Conservation (phyloP, 2,329 filamentous ascomycete species). For the Didymella glomerata region DNA sequence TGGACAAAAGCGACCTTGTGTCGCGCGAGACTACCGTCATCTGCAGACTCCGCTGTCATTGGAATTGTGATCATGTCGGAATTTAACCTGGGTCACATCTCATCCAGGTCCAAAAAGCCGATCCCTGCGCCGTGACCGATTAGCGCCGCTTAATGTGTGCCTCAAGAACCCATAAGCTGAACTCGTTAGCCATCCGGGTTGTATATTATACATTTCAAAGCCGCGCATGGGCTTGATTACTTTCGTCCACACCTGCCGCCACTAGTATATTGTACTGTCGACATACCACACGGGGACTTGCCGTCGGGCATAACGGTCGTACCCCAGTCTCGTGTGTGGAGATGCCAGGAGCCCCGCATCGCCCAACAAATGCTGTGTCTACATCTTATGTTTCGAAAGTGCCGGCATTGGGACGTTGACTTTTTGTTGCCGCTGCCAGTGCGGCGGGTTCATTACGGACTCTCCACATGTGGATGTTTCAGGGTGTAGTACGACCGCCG, state of each 20-base stretch:
- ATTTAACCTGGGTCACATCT: constrained; percentile 10
- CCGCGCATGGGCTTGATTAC: not conserved
- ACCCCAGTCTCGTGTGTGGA: constrained; percentile 12
- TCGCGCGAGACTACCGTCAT: not conserved
- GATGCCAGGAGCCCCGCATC: constrained; percentile 8
- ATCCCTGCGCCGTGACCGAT: constrained; percentile 16
- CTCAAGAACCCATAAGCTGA: not conserved
- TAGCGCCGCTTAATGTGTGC: constrained; percentile 17
- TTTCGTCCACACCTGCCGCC: not conserved
- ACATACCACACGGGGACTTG: not conserved
- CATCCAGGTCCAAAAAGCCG: constrained; percentile 5
- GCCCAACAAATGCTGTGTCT: constrained; percentile 21
- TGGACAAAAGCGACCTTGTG: not conserved
- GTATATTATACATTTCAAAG: not conserved
- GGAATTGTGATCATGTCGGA: not conserved
- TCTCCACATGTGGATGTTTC: constrained; percentile 15
- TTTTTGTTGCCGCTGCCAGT: constrained; percentile 2
- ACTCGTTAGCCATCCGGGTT: constrained; percentile 1
- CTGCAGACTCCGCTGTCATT: constrained; percentile 3
- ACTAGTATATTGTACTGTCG: not conserved
- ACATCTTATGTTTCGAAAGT: constrained; percentile 15
- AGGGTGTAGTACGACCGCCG: constrained; percentile 9
- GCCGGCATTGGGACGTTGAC: constrained; percentile 2
- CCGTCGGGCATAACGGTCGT: not conserved
- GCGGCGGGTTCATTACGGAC: constrained; percentile 10